A percentile compares a stretch with the other conserved stretches of the same genome.
These are phyloP conservation scores for Aspergillus pseudotamarii DNA, from an alignment of 2,329 filamentous ascomycete species.

Conservation along the genomic window DNA sequence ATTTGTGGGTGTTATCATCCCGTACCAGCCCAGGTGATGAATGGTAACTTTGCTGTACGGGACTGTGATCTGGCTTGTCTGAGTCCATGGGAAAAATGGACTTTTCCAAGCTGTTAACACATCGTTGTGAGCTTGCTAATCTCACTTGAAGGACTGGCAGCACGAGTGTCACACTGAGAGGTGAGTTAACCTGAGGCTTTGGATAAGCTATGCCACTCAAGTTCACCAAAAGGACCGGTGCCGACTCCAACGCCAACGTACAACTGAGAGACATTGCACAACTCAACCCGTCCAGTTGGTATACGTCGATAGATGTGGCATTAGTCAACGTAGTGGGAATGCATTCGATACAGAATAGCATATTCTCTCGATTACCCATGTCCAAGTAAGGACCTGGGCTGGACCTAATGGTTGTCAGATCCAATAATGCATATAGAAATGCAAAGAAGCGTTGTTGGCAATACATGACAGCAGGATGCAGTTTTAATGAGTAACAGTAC, in stretches of 20 bases:
- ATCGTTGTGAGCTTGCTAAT: not conserved
- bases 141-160: not conserved
- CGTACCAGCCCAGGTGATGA: not conserved
- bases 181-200: not conserved
- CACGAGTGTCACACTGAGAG: not conserved
- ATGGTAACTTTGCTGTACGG: not conserved
- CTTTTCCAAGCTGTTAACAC: not conserved
- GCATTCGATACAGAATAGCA: not conserved
- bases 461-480: conserved; percentile 2
- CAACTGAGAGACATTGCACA: not conserved
- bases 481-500: not conserved
- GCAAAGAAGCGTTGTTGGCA: conserved; percentile 6
- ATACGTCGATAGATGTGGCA: not conserved
- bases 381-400: not conserved
- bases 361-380: not conserved
- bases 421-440: conserved; percentile 3
- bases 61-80: not conserved
- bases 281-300: not conserved
- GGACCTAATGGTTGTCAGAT: not conserved
- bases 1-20: not conserved
- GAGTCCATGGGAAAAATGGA: not conserved
- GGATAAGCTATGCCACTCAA: not conserved
- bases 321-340: not conserved
- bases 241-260: not conserved
- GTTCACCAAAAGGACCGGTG: not conserved